A percentile compares a stretch with the other conserved stretches of the same genome.
Conservation (phyloP, 805 yeast genomes). For the Wickerhamomyces pijperi region DNA sequence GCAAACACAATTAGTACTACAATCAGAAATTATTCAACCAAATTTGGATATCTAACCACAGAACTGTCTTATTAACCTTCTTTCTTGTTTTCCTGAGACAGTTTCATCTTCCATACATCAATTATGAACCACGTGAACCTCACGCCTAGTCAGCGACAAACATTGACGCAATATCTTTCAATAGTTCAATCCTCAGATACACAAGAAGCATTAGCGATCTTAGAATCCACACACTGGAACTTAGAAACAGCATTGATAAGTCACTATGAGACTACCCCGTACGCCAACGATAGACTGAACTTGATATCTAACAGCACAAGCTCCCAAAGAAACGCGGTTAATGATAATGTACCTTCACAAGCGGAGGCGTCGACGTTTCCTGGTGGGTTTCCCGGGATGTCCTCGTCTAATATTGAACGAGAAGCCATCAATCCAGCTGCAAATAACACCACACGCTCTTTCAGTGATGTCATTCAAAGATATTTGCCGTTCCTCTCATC, state of each 20-base stretch:
- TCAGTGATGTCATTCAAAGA: neutral
- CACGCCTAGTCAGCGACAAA: neutral
- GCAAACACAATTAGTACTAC: no score
- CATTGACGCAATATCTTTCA: neutral
- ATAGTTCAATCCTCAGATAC: slow-evolving; percentile 9
- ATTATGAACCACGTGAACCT: no score
- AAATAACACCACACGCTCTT: neutral
- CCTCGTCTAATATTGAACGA: neutral
- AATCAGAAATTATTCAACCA: no score
- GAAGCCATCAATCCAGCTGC: neutral
- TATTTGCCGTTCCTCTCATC: neutral
- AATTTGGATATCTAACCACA: no score
- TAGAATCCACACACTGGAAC: slow-evolving; percentile 25
- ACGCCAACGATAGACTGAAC: slow-evolving; percentile 16
- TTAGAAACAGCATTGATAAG: slow-evolving; percentile 22
- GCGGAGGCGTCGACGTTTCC: no score
- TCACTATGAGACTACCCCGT: slow-evolving; percentile 15
- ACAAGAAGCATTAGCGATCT: slow-evolving; percentile 9
- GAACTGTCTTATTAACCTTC: no score
- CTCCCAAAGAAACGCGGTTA: neutral
- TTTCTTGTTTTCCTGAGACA: no score
- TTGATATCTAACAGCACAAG: neutral
- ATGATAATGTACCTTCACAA: no score
- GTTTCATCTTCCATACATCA: no score
- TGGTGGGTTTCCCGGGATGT: neutral